Conservation (phyloP, 2,329 filamentous ascomycete species). For the Xylaria hypoxylon region DNA sequence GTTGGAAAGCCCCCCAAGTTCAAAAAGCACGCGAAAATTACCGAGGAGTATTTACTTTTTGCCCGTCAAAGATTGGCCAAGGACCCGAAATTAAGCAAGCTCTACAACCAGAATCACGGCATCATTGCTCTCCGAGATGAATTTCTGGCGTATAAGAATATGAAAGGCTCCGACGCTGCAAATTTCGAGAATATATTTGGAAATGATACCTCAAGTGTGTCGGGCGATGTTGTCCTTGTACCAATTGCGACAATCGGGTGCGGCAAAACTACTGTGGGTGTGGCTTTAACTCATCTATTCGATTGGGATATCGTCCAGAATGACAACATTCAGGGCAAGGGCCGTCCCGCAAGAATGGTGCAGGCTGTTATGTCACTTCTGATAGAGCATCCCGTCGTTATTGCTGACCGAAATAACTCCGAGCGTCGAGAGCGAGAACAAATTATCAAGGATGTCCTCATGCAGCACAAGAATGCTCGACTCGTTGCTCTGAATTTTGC, state of each 20-base stretch:
- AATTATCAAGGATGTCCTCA: constrained; percentile 81
- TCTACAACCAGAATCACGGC: constrained; percentile 89
- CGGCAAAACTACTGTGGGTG: constrained; percentile 92
- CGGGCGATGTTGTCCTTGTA: constrained; percentile 80
- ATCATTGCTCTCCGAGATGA: constrained; percentile 92
- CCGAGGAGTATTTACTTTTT: constrained; percentile 88
- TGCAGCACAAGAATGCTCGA: constrained; percentile 70
- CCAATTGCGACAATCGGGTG: constrained; percentile 95
- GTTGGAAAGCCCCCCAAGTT: constrained; percentile 76
- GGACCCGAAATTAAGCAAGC: constrained; percentile 74
- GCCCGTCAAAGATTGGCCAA: constrained; percentile 78
- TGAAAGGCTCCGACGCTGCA: constrained; percentile 91
- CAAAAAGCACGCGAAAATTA: constrained; percentile 90
- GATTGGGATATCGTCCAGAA: constrained; percentile 95
- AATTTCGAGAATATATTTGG: constrained; percentile 73
- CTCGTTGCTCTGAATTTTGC: constrained; percentile 91
- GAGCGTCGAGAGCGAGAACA: constrained; percentile 88
- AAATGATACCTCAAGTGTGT: constrained; percentile 64
- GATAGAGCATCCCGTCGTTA: constrained; percentile 74
- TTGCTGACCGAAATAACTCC: constrained; percentile 96
- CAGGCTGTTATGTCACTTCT: constrained; percentile 75
- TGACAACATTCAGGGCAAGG: constrained; percentile 88
- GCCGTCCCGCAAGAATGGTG: constrained; percentile 82
- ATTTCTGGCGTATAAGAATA: constrained; percentile 83
- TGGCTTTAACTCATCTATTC: constrained; percentile 85